Percentiles rank a stretch among this genome's conserved stretches.
These are phyloP conservation scores for Heritiera littoralis DNA, from an alignment of 345 rosid species.

Conservation along the genomic window DNA sequence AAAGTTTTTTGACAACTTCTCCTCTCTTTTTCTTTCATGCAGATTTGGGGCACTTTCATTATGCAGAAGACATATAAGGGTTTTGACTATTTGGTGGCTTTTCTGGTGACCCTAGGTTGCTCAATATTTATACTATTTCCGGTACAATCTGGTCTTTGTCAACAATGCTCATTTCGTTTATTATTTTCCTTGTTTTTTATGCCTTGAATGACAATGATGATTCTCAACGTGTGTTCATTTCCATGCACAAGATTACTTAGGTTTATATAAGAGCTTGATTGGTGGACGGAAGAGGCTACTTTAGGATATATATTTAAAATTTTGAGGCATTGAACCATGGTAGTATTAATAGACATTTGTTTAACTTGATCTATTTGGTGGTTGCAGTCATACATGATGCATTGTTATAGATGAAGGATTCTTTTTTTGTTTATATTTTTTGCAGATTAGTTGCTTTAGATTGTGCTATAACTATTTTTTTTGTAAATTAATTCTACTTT, in stretches of 20 bases:
- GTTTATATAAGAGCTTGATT: too few relatives aligned
- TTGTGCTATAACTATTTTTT: not conserved
- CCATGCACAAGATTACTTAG: not conserved
- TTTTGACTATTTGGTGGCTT: slow-evolving; percentile 77
- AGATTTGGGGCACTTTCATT: slow-evolving; percentile 88
- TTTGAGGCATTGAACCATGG: not conserved
- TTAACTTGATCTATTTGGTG: slow-evolving; percentile 8
- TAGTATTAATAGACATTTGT: not conserved
- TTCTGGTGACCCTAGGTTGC: slow-evolving; percentile 88
- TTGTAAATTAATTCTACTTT: slow-evolving; percentile 17
- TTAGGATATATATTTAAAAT: slow-evolving; percentile 10
- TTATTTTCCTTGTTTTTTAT: slow-evolving; percentile 9
- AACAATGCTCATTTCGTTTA: slow-evolving; percentile 6
- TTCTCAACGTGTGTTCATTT: not conserved
- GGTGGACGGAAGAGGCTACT: too few relatives aligned
- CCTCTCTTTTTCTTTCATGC: slow-evolving; percentile 3
- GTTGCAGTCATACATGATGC: slow-evolving; percentile 12
- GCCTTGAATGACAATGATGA: slow-evolving; percentile 5
- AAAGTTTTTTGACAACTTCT: not conserved
- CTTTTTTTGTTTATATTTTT: not conserved
- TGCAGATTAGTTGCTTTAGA: slow-evolving; percentile 3
- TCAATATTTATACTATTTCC: slow-evolving; percentile 86
- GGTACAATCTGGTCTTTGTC: slow-evolving; percentile 40
- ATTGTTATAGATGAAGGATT: not conserved
- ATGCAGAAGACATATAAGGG: slow-evolving; percentile 93